Evolutionary conservation across 805 yeast species (phyloP).

Genomic region (Tetrapisispora fleetii): DNA sequence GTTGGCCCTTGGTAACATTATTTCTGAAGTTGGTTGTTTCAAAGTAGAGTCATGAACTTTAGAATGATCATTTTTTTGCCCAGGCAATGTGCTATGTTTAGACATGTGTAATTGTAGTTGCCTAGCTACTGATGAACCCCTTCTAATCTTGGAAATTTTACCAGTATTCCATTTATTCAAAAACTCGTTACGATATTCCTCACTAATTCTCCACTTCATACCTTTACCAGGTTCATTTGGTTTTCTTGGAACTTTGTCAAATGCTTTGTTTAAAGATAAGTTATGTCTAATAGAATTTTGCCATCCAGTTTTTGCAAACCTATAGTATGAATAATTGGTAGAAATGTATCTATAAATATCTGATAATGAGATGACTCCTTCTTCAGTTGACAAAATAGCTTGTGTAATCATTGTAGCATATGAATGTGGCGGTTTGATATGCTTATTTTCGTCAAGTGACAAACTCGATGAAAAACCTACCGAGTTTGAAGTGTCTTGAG

Average conservation of each 20-base stretch:
- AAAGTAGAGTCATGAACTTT: not conserved
- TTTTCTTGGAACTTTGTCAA: conserved; percentile 91
- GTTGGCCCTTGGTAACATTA: not conserved
- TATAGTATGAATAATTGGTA: conserved; percentile 79
- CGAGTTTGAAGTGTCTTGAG: conserved; percentile 4
- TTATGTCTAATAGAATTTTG: conserved; percentile 96
- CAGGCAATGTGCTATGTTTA: conserved; percentile 34
- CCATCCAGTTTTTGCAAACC: conserved; percentile 93
- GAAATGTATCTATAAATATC: conserved; percentile 92
- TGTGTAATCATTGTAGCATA: conserved; percentile 98
- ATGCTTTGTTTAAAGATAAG: conserved; percentile 88
- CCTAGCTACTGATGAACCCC: conserved; percentile 75
- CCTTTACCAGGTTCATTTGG: conserved; percentile 98
- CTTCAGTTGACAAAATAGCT: conserved; percentile 80
- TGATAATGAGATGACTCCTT: conserved; percentile 78
- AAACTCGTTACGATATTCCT: conserved; percentile 74
- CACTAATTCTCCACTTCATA: conserved; percentile 97
- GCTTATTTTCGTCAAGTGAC: conserved; percentile 77
- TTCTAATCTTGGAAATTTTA: conserved; percentile 56
- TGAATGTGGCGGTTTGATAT: conserved; percentile 92
- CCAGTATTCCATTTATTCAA: conserved; percentile 72
- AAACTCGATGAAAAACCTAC: conserved; percentile 40
- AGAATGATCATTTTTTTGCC: conserved; percentile 3
- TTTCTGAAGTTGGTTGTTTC: not conserved
- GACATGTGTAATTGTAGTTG: conserved; percentile 68